Conservation (phyloP, 768 basidiomycete genomes). For the Candolleomyces efflorescens region DNA sequence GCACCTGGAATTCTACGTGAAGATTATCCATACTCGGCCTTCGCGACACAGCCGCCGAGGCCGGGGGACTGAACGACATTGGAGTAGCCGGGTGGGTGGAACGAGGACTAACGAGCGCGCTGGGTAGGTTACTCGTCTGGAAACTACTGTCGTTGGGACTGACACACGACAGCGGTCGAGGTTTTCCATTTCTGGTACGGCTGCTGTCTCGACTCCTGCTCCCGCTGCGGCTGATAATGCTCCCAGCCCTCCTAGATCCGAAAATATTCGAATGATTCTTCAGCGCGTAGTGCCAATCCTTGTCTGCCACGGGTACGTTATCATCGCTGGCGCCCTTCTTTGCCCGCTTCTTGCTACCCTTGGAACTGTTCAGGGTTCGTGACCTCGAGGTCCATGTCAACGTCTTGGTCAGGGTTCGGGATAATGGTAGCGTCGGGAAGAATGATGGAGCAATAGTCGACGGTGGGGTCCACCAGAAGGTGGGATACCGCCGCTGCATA, state of each 20-base stretch:
- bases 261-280: conserved; percentile 2
- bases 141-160: background rate
- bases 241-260: background rate
- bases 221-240: background rate
- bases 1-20: conserved; percentile 2
- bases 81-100: background rate
- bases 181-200: background rate
- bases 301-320: background rate
- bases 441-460: conserved; percentile 3
- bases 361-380: background rate
- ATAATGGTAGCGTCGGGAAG: conserved; percentile 2
- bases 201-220: conserved; percentile 1
- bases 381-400: background rate
- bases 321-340: background rate
- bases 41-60: background rate
- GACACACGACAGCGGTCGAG: background rate
- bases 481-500: conserved; percentile 45
- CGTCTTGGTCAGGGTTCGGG: conserved; percentile 1
- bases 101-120: background rate
- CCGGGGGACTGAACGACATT: background rate
- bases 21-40: background rate
- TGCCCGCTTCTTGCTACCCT: background rate
- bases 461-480: conserved; percentile 39
- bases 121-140: background rate
- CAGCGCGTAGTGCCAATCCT: background rate